Evolutionary conservation across 495 filamentous ascomycete genomes (phyloP), one percentile per base, ranked within the genome.

Genomic region (Trichoderma virens): DNA sequence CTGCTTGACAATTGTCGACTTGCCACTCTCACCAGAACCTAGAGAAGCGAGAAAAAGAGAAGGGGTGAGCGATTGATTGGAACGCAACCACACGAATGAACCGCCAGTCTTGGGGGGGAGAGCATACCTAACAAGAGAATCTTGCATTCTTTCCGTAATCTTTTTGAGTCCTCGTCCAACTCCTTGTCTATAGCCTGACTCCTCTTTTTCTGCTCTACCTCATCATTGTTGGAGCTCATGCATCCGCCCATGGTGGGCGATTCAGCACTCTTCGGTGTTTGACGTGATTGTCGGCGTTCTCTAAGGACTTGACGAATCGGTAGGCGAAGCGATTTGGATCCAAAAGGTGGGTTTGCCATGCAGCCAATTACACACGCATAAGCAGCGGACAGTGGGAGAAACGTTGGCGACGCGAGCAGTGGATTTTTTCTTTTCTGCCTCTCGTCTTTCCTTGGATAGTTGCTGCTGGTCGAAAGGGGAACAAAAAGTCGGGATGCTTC

Each of bases 1-100:
- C 82, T 98, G 94, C 75, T 98, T 98, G 67, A 98, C 94, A 67
- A 98, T 97, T 4, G 94, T 98, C 60, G 94, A 97, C 77, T 98
- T 98, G 60, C 94, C 94, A 76, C 93, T 97, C 82, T 98, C 94
- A 65, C 94, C 94, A 64, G 94, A 97, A 43, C 94, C 94, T 98
- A 71, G 51, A 56, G 30, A 61, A 47, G n/a, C 5, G 6, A 1
- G 25, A 61, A 27, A 20, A 3, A 20, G 62, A 30, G n/a, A 43
- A 68, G 41, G 67, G 65, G 35, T n/a, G 27, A 47, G 14, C 5
- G 43, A 25, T 54, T 59, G 38, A 62, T 59, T 60, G 47, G 25
- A 20, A 23, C 5, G 43, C 43, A 20, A 7, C n/a, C 31, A 38
- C 39, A 32, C 31, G 38, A 27, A 20, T 35, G 38, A 59, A 38